Evolutionary conservation across 495 filamentous ascomycete genomes (phyloP).

Genomic region (Halenospora varia): DNA sequence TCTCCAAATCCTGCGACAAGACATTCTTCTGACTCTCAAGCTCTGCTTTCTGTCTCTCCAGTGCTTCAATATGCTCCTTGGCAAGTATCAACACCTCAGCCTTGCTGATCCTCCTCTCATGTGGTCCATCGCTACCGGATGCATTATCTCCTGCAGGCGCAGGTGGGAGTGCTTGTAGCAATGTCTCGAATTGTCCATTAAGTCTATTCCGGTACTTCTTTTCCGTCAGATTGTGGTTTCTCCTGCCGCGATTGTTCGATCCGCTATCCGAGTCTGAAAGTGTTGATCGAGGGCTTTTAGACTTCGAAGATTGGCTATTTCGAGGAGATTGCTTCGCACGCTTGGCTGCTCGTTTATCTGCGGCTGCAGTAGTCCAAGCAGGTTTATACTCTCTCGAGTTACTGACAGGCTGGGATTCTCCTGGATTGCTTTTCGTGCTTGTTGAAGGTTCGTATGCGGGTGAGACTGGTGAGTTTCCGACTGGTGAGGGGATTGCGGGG

Average conservation of each 20-base stretch:
- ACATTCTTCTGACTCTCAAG: neutral
- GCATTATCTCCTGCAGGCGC: slow-evolving; percentile 10
- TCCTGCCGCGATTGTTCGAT: neutral
- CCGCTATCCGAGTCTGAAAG: neutral
- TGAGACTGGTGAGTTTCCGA: too few species aligned
- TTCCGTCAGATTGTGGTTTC: slow-evolving; percentile 46
- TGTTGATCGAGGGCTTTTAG: neutral
- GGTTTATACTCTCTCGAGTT: too few species aligned
- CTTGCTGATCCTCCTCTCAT: slow-evolving; percentile 40
- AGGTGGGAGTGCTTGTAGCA: slow-evolving; percentile 38
- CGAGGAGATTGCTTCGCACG: too few species aligned
- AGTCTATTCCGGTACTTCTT: slow-evolving; percentile 46
- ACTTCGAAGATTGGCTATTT: neutral
- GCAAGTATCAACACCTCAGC: slow-evolving; percentile 26
- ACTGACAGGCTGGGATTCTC: too few species aligned
- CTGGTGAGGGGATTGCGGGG: too few species aligned
- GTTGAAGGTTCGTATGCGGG: too few species aligned
- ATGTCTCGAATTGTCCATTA: slow-evolving; percentile 41
- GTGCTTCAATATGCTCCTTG: neutral
- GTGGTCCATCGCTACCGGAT: slow-evolving; percentile 21
- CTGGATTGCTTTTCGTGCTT: too few species aligned
- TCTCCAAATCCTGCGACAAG: neutral
- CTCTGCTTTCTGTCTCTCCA: neutral
- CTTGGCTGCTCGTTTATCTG: too few species aligned
- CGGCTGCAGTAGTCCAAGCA: too few species aligned